Percentiles rank a stretch among this genome's conserved stretches.
Evolutionary conservation across 305 asterid species (phyloP).

Genomic region (Solanum hybrid): DNA sequence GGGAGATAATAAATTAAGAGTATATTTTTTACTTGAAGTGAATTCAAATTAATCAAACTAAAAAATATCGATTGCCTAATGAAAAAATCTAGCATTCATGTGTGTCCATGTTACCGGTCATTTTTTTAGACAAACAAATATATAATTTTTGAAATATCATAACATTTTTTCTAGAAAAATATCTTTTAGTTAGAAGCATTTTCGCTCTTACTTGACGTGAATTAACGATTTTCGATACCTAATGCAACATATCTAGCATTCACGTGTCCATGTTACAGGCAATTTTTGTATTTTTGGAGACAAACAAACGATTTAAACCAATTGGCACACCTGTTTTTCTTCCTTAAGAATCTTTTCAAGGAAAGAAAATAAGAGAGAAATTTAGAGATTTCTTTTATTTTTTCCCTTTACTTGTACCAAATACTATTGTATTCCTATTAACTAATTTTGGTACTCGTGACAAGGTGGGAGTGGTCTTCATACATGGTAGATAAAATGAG

Average conservation of each 20-base stretch:
- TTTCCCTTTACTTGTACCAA: too few relatives aligned
- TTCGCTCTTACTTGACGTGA: background rate
- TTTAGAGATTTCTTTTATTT: too few relatives aligned
- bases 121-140: background rate
- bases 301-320: background rate
- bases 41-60: too few relatives aligned
- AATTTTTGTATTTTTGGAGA: background rate
- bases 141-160: background rate
- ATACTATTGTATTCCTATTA: too few relatives aligned
- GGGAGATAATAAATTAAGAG: too few relatives aligned
- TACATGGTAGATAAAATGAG: background rate
- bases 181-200: background rate
- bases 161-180: background rate
- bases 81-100: background rate
- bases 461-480: background rate
- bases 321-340: background rate
- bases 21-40: background rate
- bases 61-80: background rate
- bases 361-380: too few relatives aligned
- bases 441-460: background rate
- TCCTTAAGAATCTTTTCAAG: background rate
- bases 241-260: background rate
- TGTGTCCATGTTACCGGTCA: background rate
- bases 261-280: background rate
- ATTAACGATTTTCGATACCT: background rate